A percentile compares a stretch with the other conserved stretches of the same genome.
Evolutionary conservation across 75 land plant genomes (phyloP).

Genomic region (Ceratopteris richardii): DNA sequence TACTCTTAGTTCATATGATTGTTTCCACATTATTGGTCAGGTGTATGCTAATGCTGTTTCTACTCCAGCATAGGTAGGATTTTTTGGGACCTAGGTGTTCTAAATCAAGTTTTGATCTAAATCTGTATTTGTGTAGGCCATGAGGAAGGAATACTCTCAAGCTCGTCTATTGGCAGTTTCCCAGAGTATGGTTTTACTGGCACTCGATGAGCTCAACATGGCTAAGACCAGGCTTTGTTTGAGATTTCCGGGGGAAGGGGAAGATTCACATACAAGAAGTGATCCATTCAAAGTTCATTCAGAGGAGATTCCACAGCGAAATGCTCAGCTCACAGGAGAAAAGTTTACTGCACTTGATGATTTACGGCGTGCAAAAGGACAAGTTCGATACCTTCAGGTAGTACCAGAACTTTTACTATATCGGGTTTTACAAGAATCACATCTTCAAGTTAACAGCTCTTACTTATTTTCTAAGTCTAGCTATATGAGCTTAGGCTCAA

Average conservation of each 20-base stretch:
- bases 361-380: conserved; percentile 66
- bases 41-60: too few relatives aligned
- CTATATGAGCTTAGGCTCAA: too few relatives aligned
- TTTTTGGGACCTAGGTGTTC: too few relatives aligned
- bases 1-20: too few relatives aligned
- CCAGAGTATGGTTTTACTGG: conserved; percentile 74
- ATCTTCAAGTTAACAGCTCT: not conserved
- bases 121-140: conserved; percentile 32
- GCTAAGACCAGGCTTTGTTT: conserved; percentile 72
- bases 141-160: conserved; percentile 81
- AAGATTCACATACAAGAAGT: conserved; percentile 24
- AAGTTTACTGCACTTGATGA: conserved; percentile 51
- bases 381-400: conserved; percentile 92
- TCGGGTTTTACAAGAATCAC: not conserved
- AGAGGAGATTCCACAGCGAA: conserved; percentile 32
- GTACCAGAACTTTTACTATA: not conserved
- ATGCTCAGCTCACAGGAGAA: conserved; percentile 54
- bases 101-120: too few relatives aligned
- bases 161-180: conserved; percentile 60
- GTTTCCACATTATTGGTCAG: too few relatives aligned
- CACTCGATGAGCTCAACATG: conserved; percentile 96
- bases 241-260: conserved; percentile 41
- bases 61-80: too few relatives aligned
- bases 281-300: conserved; percentile 28
- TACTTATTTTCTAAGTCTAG: too few relatives aligned